Base-by-base conservation (phyloP, 345 rosid genomes). In the Capsella bursapastoris region DNA sequence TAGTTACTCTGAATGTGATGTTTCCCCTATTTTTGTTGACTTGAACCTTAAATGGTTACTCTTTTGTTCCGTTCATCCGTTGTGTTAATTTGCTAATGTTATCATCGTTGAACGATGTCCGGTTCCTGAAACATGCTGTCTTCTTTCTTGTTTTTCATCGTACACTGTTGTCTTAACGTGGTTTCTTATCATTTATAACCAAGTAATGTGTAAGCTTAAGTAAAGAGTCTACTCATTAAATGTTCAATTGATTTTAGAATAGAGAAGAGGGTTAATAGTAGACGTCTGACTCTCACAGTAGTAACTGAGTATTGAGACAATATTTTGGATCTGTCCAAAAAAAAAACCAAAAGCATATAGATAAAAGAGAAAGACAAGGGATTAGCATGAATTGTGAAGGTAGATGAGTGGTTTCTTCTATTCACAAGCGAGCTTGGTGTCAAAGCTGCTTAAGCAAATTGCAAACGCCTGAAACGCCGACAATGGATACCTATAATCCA, bases 381-480 rank as follows among this genome's bases (percentile, higher is more conserved):
- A 77, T 77, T 77, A 70, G 80, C 71, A 70, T 70, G 66, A 70
- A 77, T 69, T 60, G 18, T 43, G 14, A 58, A 14, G 63, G 29
- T 22, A 29, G 27, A 40, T 60, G 16, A 67, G 15, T 55, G 60
- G 67, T 34, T 64, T 40, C 72, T 48, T 75, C 82, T 92, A 93
- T 91, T 93, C 98, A 94, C 98, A 94, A 53, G 98, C 98, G 78
- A 94, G 73, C 84, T 94, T 94, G 32, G 97, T 94, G 84, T 94
- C 98, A 75, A 94, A 94, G 96, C 98, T 91, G 89, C 98, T 94
- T 83, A 94, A 82, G 83, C 98, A 94, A 56, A 94, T 90, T 1
- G 98, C 97, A 71, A 94, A 94, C 3, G 98, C 97, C 73, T 94
- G 98, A 82, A 91, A 94, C 29, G 98, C 98, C 2, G 98, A 94